These are phyloP conservation scores for Cyanidium caldarium DNA, from an alignment of 23 red algal genomes.

Conservation along the genomic window DNA sequence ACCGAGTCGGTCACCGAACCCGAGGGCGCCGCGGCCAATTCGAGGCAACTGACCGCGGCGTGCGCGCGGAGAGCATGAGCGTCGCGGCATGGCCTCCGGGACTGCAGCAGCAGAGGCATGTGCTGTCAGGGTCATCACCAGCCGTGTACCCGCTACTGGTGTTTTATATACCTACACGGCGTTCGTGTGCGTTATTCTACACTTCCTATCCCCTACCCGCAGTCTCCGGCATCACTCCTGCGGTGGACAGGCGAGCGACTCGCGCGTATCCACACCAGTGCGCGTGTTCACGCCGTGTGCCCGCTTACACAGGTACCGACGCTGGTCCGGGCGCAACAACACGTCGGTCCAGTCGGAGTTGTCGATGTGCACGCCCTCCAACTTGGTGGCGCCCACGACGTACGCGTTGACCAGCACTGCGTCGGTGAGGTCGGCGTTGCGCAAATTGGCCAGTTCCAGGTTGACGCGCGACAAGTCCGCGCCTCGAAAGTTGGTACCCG, in stretches of 20 bases:
- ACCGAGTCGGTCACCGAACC: no score
- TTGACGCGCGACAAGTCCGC: constrained; percentile 39
- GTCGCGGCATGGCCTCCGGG: no score
- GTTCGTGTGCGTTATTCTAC: no score
- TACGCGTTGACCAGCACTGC: constrained; percentile 65
- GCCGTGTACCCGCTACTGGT: no score
- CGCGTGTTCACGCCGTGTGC: constrained; percentile 49
- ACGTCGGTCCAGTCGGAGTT: constrained; percentile 73
- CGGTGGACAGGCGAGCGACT: constrained; percentile 57
- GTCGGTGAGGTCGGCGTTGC: constrained; percentile 51
- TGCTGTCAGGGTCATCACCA: no score
- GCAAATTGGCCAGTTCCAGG: constrained; percentile 83
- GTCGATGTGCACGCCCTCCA: constrained; percentile 47
- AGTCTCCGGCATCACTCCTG: no score
- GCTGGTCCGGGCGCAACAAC: constrained; percentile 70
- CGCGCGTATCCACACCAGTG: constrained; percentile 48
- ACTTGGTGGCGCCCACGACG: constrained; percentile 59
- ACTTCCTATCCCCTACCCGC: no score
- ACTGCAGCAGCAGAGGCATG: no score
- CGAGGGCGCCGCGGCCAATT: no score
- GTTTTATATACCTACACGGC: no score
- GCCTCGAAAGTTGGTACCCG: constrained; percentile 47
- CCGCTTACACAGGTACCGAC: constrained; percentile 51
- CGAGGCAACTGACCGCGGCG: no score
- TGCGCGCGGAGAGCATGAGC: no score